Base-by-base conservation (phyloP, 805 yeast species). In the Kodamaea sagamina region DNA sequence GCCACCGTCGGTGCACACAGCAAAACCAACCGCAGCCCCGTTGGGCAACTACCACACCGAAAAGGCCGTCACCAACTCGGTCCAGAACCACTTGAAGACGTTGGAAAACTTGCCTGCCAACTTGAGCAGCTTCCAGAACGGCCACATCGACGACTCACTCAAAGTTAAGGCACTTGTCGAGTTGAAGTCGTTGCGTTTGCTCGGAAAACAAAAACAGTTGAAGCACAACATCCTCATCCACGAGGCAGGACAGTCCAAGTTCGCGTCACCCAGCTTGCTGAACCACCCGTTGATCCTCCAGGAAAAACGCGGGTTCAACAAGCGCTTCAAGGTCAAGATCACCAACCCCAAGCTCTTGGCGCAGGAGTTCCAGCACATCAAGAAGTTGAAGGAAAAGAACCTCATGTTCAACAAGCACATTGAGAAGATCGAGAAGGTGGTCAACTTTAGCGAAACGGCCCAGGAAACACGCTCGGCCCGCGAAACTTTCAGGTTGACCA, bases 311-410 rank as follows among this genome's bases (percentile, higher is more conserved):
- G 77, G 87, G 0, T 75, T 79, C 44, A 81, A 81, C 56, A 71
- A 84, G 12, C 77, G 88, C 58, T 80, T 81, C 25, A 86, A 85
- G 58, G 75, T 83, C 41, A 80, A 79, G 46, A 84, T 84, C 22
- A 81, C 83, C 13, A 86, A 84, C 54, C 86, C 95, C 1, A 85
- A 88, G 4, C 72, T 83, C 47, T 67, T 86, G 36, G 89, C 90
- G 3, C 84, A 81, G 59, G 87, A 84, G 57, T 68, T 86, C 45
- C 89, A 85, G 55, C 84, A 81, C 57, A 84, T 83, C 54, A 85
- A 84, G 58, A 73, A 76, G 49, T 63, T 78, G 43, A 92, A 86
- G 43, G 68, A 47, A 11, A 38, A 44, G 29, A 44, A 45, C 47
- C 50, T 45, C 42, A 52, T 52, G 37, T 63, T 57, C 47, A 44